Conservation (phyloP, 1,284 basidiomycete genomes). For the Boletus sp. region DNA sequence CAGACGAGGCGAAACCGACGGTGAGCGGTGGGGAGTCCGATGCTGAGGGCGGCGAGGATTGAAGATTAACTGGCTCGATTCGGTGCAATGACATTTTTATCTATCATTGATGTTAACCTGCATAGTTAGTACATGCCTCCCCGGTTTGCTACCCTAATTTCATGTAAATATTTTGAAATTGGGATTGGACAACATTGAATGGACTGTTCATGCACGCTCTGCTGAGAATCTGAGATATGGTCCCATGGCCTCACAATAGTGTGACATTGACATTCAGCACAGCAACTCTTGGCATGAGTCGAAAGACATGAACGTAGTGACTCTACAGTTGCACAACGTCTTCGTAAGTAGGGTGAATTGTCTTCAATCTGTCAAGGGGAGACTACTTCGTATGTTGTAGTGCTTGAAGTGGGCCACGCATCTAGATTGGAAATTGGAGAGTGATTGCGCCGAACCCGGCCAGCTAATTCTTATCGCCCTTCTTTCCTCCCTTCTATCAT, state of each 20-base stretch:
- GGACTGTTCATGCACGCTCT: no score
- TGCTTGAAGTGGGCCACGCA: no score
- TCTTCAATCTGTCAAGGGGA: no score
- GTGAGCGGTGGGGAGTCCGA: slow-evolving; percentile 12
- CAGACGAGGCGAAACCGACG: slow-evolving; percentile 3
- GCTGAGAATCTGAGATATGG: no score
- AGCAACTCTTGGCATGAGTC: no score
- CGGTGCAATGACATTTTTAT: background rate
- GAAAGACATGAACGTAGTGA: no score
- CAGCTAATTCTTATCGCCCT: background rate
- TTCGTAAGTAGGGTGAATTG: no score
- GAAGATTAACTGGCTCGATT: background rate
- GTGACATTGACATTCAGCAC: no score
- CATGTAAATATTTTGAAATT: background rate
- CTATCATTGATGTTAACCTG: background rate
- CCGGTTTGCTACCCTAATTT: background rate
- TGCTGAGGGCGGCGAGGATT: background rate
- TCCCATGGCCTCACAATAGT: no score
- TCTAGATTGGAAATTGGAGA: background rate
- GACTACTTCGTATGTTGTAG: no score
- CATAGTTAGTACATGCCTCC: background rate
- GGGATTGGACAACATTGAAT: background rate
- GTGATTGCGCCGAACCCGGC: background rate
- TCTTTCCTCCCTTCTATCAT: background rate
- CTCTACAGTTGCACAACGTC: no score